Conservation (phyloP, 1,139 yeast genomes). For the Trichomonascaceae sp. region DNA sequence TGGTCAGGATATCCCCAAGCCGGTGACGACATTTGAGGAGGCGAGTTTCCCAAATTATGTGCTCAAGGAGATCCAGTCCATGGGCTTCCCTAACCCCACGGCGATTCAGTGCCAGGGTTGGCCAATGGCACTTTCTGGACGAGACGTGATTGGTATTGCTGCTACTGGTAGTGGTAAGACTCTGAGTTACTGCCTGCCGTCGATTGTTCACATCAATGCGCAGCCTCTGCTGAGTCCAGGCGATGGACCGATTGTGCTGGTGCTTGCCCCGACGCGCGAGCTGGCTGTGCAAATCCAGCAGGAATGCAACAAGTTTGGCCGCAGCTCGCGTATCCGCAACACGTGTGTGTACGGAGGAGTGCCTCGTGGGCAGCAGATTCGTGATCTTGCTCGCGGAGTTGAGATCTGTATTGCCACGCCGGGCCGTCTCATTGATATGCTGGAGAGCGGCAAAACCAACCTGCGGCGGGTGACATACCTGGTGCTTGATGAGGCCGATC, state of each 20-base stretch:
- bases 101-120: slow-evolving; percentile 98
- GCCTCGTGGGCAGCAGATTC: slow-evolving; percentile 92
- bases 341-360: slow-evolving; percentile 99
- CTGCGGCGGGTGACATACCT: slow-evolving; percentile 91
- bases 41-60: slow-evolving; percentile 96
- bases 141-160: slow-evolving; percentile 98
- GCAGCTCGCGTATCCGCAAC: slow-evolving; percentile 84
- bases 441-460: slow-evolving; percentile 90
- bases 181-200: slow-evolving; percentile 88
- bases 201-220: slow-evolving; percentile 95
- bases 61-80: slow-evolving; percentile 72
- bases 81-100: slow-evolving; percentile 91
- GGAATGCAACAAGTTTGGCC: slow-evolving; percentile 92
- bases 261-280: slow-evolving; percentile 97
- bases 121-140: slow-evolving; percentile 99
- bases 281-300: slow-evolving; percentile 94
- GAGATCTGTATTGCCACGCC: slow-evolving; percentile 95
- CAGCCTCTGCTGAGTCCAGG: slow-evolving; percentile 88
- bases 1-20: slow-evolving; percentile 87
- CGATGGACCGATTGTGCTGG: slow-evolving; percentile 94
- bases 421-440: slow-evolving; percentile 96
- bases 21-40: slow-evolving; percentile 84
- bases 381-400: slow-evolving; percentile 89
- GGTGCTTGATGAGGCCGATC: slow-evolving; percentile 93
- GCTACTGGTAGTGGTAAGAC: slow-evolving; percentile 99